phyloP scores from a whole-genome alignment of 1,284 basidiomycete species.

The Puccinia novopanici region DNA sequence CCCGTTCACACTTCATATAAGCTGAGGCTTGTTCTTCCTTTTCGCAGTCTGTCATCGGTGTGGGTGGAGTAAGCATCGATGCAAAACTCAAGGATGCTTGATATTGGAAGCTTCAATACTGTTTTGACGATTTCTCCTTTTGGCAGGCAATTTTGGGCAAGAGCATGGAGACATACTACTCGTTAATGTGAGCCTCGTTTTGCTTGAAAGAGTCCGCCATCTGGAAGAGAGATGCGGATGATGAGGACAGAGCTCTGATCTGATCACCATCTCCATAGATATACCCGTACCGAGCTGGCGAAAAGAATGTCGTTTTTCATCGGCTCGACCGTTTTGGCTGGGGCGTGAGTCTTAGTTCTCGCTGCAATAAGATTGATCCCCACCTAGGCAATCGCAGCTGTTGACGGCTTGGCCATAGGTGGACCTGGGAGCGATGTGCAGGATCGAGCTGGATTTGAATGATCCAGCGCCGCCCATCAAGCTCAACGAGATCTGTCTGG shows the following conservation, averaged over 20 bases:
- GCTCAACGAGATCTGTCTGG: slow-evolving; percentile 15
- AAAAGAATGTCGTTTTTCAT: slow-evolving; percentile 42
- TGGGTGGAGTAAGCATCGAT: slow-evolving; percentile 24
- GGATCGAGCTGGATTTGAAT: background rate
- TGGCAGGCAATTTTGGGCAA: slow-evolving; percentile 20
- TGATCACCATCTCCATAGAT: background rate
- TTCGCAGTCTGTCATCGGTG: slow-evolving; percentile 27
- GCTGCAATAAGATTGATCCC: too few species aligned
- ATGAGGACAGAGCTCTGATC: background rate
- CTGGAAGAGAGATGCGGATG: background rate
- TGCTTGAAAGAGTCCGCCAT: background rate
- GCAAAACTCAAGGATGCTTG: background rate
- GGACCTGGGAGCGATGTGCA: background rate
- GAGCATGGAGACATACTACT: slow-evolving; percentile 32
- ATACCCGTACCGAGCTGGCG: slow-evolving; percentile 27
- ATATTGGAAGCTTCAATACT: background rate
- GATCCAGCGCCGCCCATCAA: slow-evolving; percentile 4
- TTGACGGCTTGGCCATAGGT: too few species aligned
- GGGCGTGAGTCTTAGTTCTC: slow-evolving; percentile 31
- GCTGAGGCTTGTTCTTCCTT: background rate
- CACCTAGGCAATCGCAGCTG: too few species aligned
- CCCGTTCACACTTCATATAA: too few species aligned
- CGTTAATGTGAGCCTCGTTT: slow-evolving; percentile 15
- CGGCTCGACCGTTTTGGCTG: slow-evolving; percentile 39
- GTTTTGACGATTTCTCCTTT: background rate